Percentiles rank a stretch among this genome's conserved stretches.
Evolutionary conservation across 2,329 filamentous ascomycete genomes (phyloP).

Genomic region (Grosmannia clavigera): DNA sequence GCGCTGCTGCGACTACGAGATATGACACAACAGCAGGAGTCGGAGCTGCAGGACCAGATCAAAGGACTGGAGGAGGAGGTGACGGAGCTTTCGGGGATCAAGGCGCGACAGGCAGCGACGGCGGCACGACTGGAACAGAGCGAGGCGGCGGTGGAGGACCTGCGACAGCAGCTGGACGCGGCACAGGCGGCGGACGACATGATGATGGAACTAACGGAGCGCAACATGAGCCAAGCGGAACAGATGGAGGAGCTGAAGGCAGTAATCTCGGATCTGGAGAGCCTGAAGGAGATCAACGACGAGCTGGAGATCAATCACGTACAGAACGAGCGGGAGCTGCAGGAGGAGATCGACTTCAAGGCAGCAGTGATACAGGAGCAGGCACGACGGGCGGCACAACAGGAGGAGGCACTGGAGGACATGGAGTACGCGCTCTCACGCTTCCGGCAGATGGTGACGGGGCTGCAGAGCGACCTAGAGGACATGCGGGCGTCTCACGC

Average conservation of each 20-base stretch:
- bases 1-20: conserved; percentile 77
- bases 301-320: conserved; percentile 90
- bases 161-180: conserved; percentile 82
- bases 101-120: conserved; percentile 55
- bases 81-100: conserved; percentile 52
- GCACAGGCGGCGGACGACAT: conserved; percentile 83
- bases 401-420: conserved; percentile 71
- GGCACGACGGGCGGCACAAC: conserved; percentile 55
- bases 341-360: conserved; percentile 83
- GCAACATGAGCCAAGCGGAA: conserved; percentile 73
- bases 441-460: conserved; percentile 81
- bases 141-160: conserved; percentile 67
- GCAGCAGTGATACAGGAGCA: conserved; percentile 79
- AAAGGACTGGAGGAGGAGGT: conserved; percentile 61
- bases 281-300: conserved; percentile 81
- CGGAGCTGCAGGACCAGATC: conserved; percentile 64
- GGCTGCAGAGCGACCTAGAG: conserved; percentile 73
- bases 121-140: conserved; percentile 62
- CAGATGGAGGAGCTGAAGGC: conserved; percentile 72
- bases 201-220: conserved; percentile 81
- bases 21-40: conserved; percentile 73
- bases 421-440: conserved; percentile 81
- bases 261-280: conserved; percentile 78
- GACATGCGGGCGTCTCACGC: conserved; percentile 88
- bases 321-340: conserved; percentile 86